These are phyloP conservation scores for Fusarium irregulare DNA, from an alignment of 2,329 filamentous ascomycete species.

Conservation along the genomic window DNA sequence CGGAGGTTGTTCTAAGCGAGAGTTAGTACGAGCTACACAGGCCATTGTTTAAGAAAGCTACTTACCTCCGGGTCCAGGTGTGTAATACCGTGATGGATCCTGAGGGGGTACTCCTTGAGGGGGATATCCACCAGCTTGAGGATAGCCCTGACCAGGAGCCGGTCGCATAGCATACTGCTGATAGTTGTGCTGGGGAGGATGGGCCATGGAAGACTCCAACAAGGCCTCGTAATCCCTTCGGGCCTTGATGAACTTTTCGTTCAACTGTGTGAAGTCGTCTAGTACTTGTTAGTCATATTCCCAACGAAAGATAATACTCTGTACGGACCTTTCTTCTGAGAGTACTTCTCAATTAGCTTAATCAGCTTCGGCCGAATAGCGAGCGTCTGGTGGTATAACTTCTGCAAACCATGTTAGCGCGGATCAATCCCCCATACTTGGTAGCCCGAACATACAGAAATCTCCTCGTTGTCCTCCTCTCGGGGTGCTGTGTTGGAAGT, in stretches of 20 bases:
- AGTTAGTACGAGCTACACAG: conserved; percentile 24
- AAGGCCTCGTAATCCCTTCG: conserved; percentile 95
- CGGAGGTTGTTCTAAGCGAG: conserved; percentile 55
- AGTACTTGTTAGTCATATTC: neutral
- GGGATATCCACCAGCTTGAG: conserved; percentile 53
- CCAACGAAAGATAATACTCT: no score
- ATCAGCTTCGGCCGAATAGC: conserved; percentile 97
- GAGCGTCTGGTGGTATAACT: conserved; percentile 90
- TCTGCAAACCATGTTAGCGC: conserved; percentile 58
- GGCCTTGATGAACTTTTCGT: conserved; percentile 99
- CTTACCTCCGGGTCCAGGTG: conserved; percentile 61
- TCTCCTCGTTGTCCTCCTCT: conserved; percentile 96
- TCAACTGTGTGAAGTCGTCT: conserved; percentile 95
- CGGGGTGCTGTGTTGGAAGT: conserved; percentile 83
- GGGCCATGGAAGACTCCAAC: conserved; percentile 96
- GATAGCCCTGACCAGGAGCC: conserved; percentile 61
- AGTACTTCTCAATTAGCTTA: conserved; percentile 98
- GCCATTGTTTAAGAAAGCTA: neutral
- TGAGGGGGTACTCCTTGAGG: conserved; percentile 60
- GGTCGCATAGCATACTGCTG: conserved; percentile 73
- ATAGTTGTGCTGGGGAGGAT: conserved; percentile 84
- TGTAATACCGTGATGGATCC: conserved; percentile 77
- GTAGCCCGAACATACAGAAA: conserved; percentile 69
- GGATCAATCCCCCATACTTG: neutral
- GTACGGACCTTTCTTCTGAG: conserved; percentile 83